Evolutionary conservation across 1,284 basidiomycete genomes (phyloP).

Genomic region (Sporisorium graminicola): DNA sequence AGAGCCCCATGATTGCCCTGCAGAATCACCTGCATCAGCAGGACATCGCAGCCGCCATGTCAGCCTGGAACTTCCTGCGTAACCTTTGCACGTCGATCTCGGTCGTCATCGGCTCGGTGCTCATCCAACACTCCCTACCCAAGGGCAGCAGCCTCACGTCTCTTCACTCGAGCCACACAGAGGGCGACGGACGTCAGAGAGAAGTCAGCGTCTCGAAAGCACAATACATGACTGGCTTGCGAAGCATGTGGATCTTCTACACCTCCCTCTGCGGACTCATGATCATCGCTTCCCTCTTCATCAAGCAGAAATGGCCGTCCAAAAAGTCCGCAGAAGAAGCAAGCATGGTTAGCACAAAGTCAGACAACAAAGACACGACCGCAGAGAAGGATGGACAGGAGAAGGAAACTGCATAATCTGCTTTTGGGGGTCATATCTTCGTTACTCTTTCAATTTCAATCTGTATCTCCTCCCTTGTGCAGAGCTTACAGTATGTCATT

Average conservation of each 20-base stretch:
- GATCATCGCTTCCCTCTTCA: conserved; percentile 1
- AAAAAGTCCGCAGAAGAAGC: background rate
- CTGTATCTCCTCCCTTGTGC: no score
- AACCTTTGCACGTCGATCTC: conserved; percentile 14
- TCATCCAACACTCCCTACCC: conserved; percentile 10
- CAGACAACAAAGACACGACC: no score
- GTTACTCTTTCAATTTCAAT: no score
- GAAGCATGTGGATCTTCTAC: conserved; percentile 15
- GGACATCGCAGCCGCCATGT: conserved; percentile 15
- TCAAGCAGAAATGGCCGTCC: conserved; percentile 7
- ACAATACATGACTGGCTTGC: conserved; percentile 9
- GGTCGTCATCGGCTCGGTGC: conserved; percentile 14
- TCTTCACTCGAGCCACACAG: background rate
- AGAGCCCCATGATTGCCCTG: conserved; percentile 11
- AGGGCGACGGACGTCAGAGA: background rate
- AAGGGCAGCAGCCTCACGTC: conserved; percentile 5
- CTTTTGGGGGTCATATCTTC: no score
- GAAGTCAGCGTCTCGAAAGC: background rate
- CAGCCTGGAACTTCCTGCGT: conserved; percentile 11
- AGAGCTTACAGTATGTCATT: no score
- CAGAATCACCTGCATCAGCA: conserved; percentile 6
- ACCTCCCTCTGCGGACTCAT: conserved; percentile 8
- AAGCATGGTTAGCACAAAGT: background rate
- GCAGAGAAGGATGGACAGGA: no score
- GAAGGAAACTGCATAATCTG: no score